These are phyloP conservation scores for Solanum hybrid DNA, from an alignment of 305 asterid species.

Conservation along the genomic window DNA sequence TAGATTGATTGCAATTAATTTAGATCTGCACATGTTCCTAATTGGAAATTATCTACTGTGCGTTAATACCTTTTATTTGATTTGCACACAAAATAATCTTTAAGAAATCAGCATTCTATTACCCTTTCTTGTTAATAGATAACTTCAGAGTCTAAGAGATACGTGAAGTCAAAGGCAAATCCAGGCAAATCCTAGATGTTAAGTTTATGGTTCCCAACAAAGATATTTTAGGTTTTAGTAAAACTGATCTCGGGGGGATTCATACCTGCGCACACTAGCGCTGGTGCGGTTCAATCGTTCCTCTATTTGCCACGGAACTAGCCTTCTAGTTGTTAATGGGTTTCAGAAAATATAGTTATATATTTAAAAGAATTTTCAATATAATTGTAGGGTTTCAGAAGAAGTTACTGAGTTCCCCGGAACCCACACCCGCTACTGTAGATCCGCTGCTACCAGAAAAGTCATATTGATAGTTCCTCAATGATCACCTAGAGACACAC, in stretches of 20 bases:
- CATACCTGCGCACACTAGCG: neutral
- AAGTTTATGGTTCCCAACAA: neutral
- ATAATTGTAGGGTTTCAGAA: neutral
- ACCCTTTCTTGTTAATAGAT: neutral
- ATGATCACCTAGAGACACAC: neutral
- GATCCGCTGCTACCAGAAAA: neutral
- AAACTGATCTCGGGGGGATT: neutral
- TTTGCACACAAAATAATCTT: neutral
- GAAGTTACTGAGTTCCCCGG: neutral
- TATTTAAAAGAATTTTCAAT: neutral
- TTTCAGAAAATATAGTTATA: neutral
- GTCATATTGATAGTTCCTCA: neutral
- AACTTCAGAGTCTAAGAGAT: neutral
- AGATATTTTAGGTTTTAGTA: neutral
- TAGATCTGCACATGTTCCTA: neutral
- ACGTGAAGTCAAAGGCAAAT: neutral
- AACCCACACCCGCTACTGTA: neutral
- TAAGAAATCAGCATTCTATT: neutral
- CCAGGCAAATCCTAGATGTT: neutral
- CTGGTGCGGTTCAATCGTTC: neutral
- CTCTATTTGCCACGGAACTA: neutral
- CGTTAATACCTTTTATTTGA: neutral
- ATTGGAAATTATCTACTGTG: neutral
- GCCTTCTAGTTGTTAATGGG: neutral
- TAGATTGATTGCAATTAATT: neutral